These are phyloP conservation scores for Daldinia sp. DNA, from an alignment of 2,329 filamentous ascomycete species.

Conservation along the genomic window DNA sequence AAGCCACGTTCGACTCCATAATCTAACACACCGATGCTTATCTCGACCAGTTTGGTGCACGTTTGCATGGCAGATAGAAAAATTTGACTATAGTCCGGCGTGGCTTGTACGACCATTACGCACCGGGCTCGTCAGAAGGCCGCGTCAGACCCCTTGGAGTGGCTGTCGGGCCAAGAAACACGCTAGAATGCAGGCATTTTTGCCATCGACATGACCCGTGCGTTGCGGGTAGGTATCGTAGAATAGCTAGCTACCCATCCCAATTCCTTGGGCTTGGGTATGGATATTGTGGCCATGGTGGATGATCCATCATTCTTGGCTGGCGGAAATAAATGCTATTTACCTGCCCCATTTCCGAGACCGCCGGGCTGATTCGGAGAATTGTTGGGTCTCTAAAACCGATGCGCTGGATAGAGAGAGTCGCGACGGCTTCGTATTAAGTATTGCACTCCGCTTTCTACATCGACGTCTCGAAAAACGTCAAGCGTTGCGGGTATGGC, in stretches of 20 bases:
- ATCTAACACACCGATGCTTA: neutral
- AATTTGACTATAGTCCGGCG: neutral
- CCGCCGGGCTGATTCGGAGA: neutral
- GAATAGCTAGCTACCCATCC: no score
- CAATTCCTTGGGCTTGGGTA: no score
- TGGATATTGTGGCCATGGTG: neutral
- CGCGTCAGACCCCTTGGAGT: neutral
- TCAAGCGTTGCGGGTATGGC: neutral
- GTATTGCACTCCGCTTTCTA: neutral
- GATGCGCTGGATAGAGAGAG: neutral
- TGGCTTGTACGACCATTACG: conserved; percentile 1
- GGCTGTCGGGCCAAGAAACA: neutral
- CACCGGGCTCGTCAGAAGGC: neutral
- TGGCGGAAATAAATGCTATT: neutral
- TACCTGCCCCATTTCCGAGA: neutral
- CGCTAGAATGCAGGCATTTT: neutral
- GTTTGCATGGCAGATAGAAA: no score
- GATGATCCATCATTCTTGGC: neutral
- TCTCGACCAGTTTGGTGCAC: neutral
- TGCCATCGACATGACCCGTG: neutral
- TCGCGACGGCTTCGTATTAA: neutral
- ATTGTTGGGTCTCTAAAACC: neutral
- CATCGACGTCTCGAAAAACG: neutral
- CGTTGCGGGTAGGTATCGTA: neutral
- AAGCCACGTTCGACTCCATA: neutral